Conservation (phyloP, 345 rosid species). For the Syzygium aqueum region DNA sequence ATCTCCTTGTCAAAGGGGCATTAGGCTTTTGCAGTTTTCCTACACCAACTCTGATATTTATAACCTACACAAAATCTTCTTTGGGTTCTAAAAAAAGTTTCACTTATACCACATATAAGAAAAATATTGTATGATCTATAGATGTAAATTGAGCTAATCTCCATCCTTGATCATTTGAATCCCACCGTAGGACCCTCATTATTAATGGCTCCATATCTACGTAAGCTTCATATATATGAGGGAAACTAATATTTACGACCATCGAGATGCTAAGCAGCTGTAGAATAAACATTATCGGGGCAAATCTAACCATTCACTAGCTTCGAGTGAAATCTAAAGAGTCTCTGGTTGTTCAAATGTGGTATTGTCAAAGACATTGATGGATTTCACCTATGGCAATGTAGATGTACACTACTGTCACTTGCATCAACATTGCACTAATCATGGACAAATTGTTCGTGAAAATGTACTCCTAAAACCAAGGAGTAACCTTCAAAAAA, state of each 20-base stretch:
- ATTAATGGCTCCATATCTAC: too few species aligned
- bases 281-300: not conserved
- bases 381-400: not conserved
- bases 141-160: too few species aligned
- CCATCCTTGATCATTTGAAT: too few species aligned
- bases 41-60: too few species aligned
- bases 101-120: too few species aligned
- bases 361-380: not conserved
- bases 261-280: not conserved
- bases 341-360: not conserved
- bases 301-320: not conserved
- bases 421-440: not conserved
- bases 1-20: too few species aligned
- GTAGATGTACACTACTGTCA: not conserved
- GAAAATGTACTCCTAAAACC: not conserved
- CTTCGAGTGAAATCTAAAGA: not conserved
- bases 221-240: not conserved
- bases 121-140: too few species aligned
- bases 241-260: rapidly evolving
- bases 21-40: too few species aligned
- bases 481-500: too few species aligned
- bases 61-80: too few species aligned
- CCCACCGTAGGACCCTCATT: too few species aligned
- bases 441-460: not conserved
- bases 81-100: too few species aligned